Percentiles rank a stretch among this genome's conserved stretches.
Conservation (phyloP, 257 asterid genomes). For the Craterostigma plantagineum region DNA sequence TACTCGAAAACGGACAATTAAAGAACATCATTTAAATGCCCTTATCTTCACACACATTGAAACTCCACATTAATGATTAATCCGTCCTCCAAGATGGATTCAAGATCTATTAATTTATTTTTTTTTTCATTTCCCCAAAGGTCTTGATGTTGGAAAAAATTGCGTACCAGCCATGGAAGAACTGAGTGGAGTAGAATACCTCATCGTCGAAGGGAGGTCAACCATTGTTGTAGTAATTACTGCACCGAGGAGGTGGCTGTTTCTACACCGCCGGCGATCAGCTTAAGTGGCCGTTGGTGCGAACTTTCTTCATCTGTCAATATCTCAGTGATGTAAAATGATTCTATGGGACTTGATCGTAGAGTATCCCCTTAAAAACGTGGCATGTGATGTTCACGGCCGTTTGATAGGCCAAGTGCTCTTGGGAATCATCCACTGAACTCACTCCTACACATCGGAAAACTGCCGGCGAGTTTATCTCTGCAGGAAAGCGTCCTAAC, state of each 20-base stretch:
- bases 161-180: constrained; percentile 37
- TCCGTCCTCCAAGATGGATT: too few species aligned
- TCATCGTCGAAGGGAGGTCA: constrained; percentile 8
- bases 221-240: not conserved
- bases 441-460: constrained; percentile 57
- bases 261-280: constrained; percentile 13
- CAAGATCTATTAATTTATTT: too few species aligned
- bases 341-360: constrained; percentile 48
- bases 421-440: constrained; percentile 48
- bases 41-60: too few species aligned
- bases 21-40: too few species aligned
- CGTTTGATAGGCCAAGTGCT: constrained; percentile 53
- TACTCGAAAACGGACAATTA: too few species aligned
- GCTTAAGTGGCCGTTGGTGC: constrained; percentile 22
- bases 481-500: constrained; percentile 43
- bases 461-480: constrained; percentile 39
- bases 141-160: constrained; percentile 29
- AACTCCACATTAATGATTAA: too few species aligned
- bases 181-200: constrained; percentile 16
- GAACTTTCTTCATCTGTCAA: not conserved
- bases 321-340: constrained; percentile 21
- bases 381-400: constrained; percentile 59
- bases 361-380: constrained; percentile 57
- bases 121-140: constrained; percentile 8
- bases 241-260: not conserved